Conservation (phyloP, 768 basidiomycete species). For the Hydnum rufescens region DNA sequence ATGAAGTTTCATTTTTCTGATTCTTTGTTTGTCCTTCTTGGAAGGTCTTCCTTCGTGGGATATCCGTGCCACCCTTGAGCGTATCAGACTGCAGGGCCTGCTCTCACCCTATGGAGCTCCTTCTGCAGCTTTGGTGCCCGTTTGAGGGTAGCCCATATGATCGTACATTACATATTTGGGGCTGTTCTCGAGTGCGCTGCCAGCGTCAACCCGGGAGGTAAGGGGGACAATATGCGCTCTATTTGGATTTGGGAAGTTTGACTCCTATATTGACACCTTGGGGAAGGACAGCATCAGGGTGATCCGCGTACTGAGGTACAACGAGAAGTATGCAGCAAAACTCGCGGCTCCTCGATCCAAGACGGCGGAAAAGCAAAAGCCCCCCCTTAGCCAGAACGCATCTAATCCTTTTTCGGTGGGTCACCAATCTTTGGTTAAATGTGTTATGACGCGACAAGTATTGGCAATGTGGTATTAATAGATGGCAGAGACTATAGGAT, state of each 20-base stretch:
- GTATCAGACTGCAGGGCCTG: slow-evolving; percentile 58
- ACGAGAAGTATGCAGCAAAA: slow-evolving; percentile 55
- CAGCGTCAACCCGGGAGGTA: slow-evolving; percentile 65
- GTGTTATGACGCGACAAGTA: no score
- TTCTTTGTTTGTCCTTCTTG: slow-evolving; percentile 13
- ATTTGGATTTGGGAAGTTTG: background rate
- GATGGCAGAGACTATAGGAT: no score
- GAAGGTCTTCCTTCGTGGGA: slow-evolving; percentile 47
- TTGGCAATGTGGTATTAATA: no score
- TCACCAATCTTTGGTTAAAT: slow-evolving; percentile 7
- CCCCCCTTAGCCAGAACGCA: slow-evolving; percentile 7
- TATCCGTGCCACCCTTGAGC: slow-evolving; percentile 36
- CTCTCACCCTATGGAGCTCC: slow-evolving; percentile 52
- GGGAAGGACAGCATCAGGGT: slow-evolving; percentile 42
- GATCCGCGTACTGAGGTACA: slow-evolving; percentile 56
- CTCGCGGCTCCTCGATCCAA: slow-evolving; percentile 34
- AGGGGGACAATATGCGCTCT: slow-evolving; percentile 13
- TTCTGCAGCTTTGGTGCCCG: slow-evolving; percentile 81
- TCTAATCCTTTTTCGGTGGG: slow-evolving; percentile 56
- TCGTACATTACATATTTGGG: slow-evolving; percentile 72
- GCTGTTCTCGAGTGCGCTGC: slow-evolving; percentile 47
- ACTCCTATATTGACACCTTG: background rate
- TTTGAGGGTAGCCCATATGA: slow-evolving; percentile 73
- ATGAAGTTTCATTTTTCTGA: no score
- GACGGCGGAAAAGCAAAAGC: slow-evolving; percentile 16